phyloP scores from a whole-genome alignment of 2,329 filamentous ascomycete genomes.

The Cytospora mali region DNA sequence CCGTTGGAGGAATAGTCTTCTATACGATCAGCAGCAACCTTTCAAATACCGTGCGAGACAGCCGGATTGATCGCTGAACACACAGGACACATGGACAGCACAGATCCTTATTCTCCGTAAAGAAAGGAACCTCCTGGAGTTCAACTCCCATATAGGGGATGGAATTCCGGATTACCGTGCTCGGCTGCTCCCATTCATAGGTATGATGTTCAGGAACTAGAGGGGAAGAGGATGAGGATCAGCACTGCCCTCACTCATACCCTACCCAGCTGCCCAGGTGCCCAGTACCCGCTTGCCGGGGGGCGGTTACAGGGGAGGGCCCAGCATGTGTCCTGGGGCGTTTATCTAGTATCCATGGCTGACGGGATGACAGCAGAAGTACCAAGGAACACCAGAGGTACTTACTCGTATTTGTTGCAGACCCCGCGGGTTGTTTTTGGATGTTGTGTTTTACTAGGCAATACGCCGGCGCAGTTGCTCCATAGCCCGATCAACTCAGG shows the following conservation, averaged over 20 bases:
- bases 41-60: constrained; percentile 14
- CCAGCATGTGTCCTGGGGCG: neutral
- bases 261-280: neutral
- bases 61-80: constrained; percentile 10
- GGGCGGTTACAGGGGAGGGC: too few species aligned
- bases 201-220: constrained; percentile 8
- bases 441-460: too few species aligned
- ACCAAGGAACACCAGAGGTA: neutral
- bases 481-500: neutral
- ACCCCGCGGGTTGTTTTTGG: neutral
- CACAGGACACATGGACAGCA: neutral
- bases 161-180: neutral
- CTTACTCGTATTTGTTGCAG: neutral
- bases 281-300: too few species aligned
- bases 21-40: constrained; percentile 12
- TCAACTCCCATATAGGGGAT: neutral
- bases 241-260: constrained; percentile 11
- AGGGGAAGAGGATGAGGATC: constrained; percentile 22
- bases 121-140: neutral
- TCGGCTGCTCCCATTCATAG: constrained; percentile 1
- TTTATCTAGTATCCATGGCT: neutral
- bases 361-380: neutral
- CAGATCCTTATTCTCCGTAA: neutral
- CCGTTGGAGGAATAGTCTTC: constrained; percentile 12
- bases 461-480: neutral